Base-by-base conservation (phyloP, 2,329 filamentous ascomycete genomes). In the Calonectria pseudoreteaudii region DNA sequence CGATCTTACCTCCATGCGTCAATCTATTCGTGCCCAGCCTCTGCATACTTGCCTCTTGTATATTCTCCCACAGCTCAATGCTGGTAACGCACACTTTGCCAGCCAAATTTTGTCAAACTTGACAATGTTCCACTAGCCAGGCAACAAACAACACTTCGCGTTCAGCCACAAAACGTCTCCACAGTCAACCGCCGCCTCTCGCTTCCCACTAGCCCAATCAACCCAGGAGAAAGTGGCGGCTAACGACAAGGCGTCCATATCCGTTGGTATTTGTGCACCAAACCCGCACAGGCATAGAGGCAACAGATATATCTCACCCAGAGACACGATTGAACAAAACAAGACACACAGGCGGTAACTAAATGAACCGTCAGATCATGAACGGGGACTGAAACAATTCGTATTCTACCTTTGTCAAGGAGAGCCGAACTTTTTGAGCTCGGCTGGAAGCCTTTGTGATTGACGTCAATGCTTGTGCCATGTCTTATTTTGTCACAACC, bases 401-500 rank as follows among this genome's bases (percentile, higher is more conserved):
- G 36, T 20, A 28, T 62, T 62, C 38, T 41, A 62, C 26, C 56
- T 26, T 30, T 62, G 38, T 34, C 16, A 62, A 30, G n/a, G 34
- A 28, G 41, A 62, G 14, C 56, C 10, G 16, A 36, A 36, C 56
- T 62, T 62, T 36, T 62, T 26, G 56, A 62, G 56, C 56, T 41
- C 23, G 56, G 67, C 60, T 74, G 70, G 74, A 75, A 60, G 56
- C 41, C 23, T 3, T 23, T 18, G 9, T 20, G 23, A 26, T n/a
- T 30, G 14, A 28, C 34, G 23, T 62, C 36, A 13, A 60, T 60
- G 6, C 16, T 36, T 38, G 26, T 38, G 56, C 36, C 23, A 38
- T 62, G 56, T 38, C 23, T 62, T 62, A 41, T 62, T 62, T 62
- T 36, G 56, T 62, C 56, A 72, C 74, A 74, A 68, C 71, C 72